Percentiles rank a stretch among this genome's conserved stretches.
phyloP scores from a whole-genome alignment of 257 asterid species.

The Leptodermis oblonga region DNA sequence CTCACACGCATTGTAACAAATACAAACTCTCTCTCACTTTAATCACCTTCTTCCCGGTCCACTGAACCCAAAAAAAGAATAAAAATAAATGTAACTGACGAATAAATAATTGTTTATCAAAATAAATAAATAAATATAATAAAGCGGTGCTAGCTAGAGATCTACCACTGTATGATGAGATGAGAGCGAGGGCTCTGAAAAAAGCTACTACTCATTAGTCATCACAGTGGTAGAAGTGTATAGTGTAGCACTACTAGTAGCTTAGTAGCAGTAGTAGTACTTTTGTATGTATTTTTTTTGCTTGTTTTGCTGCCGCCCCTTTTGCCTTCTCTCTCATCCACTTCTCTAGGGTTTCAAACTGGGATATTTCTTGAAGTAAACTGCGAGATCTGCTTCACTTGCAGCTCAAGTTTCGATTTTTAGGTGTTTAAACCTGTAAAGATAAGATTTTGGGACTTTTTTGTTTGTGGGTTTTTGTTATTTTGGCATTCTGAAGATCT shows the following conservation, averaged over 20 bases:
- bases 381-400: conserved; percentile 59
- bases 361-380: conserved; percentile 12
- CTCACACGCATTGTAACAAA: conserved; percentile 9
- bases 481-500: conserved; percentile 24
- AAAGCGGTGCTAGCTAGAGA: conserved; percentile 16
- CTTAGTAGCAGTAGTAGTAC: conserved; percentile 11
- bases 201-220: conserved; percentile 41
- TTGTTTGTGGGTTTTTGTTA: conserved; percentile 12
- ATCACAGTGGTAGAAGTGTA: background rate
- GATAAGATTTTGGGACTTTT: conserved; percentile 14
- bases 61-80: conserved; percentile 10
- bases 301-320: background rate
- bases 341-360: conserved; percentile 34
- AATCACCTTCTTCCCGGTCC: conserved; percentile 4
- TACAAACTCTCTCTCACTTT: conserved; percentile 12
- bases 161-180: conserved; percentile 25
- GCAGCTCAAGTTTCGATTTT: conserved; percentile 1
- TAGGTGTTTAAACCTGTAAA: background rate
- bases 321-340: conserved; percentile 18
- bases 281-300: conserved; percentile 26
- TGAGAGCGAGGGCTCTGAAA: conserved; percentile 32
- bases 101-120: background rate
- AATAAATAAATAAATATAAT: background rate
- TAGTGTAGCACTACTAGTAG: conserved; percentile 6
- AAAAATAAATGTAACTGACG: background rate